Evolutionary conservation across 2,329 filamentous ascomycete species (phyloP), one percentile per base, ranked within the genome.

Genomic region (Rutstroemia sp.): DNA sequence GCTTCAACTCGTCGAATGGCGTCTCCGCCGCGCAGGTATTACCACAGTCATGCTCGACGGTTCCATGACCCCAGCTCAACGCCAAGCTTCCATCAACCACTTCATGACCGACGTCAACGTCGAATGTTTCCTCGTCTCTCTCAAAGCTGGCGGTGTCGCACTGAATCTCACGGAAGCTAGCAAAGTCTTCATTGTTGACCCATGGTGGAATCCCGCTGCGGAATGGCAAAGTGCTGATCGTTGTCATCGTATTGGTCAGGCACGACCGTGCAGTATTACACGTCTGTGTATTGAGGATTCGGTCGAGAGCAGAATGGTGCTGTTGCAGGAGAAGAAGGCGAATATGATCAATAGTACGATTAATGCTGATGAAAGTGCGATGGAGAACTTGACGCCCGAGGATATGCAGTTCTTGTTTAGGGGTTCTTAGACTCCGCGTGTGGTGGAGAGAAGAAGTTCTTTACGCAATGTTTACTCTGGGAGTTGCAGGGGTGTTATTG

Each of bases 201-300:
- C 94, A 78, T 97, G 94, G 94, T 99, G 94, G 94, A 97, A 97
- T 65, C 94, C 94, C n/a, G 92, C 92, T n/a, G 92, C 92, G 0
- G 94, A 99, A 74, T 99, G 94, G 94, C 94, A 99, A 73, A 94
- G 88, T 60, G 94, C 94, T 2, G 94, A 99, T 70, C 82, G 89
- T 62, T 91, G 88, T 68, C 94, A 97, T 73, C 91, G 94, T 56
- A 99, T 97, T 64, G 94, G 94, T 34, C 94, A 99, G 75, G 89
- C 86, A 48, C 87, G 94, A 7, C 92, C 92, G 27, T 97, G 94
- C 70, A 89, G 89, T 38, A 95, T 99, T 65, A 97, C 92, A 1
- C 85, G 94, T 27, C 82, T 99, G 10, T 95, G 91, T 69, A 96
- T 99, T 60, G 92, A 99, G 70, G 94, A 99, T 70, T 95, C 89